Percentiles rank a stretch among this genome's conserved stretches.
Evolutionary conservation across 78 protist genomes (phyloP).

Genomic region (Isochrysis galbana): DNA sequence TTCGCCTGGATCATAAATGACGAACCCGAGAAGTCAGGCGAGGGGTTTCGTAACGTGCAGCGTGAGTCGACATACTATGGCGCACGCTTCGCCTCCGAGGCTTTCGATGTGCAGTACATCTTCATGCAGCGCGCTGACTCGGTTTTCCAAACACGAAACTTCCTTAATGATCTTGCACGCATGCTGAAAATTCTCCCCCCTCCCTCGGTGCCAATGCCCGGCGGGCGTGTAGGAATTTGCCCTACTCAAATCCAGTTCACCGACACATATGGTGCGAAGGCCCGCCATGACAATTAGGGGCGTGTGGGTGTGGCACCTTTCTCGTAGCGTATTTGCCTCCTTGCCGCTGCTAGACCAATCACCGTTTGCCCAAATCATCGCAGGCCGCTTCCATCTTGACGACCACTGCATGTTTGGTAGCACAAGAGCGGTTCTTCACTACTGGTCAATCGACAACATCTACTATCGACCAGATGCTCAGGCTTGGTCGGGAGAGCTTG

Average conservation of each 20-base stretch:
- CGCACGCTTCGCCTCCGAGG: not conserved
- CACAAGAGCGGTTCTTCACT: not conserved
- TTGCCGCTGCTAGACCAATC: no score
- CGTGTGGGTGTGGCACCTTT: no score
- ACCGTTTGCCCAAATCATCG: no score
- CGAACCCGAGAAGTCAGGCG: not conserved
- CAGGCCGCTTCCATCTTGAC: slow-evolving; percentile 21
- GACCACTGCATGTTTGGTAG: not conserved
- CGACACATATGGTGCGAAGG: not conserved
- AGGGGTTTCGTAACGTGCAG: not conserved
- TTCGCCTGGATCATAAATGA: not conserved
- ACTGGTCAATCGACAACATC: not conserved
- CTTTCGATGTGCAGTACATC: not conserved
- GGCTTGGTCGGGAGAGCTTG: not conserved
- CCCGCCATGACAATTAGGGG: no score
- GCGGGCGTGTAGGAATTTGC: not conserved
- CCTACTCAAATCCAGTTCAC: not conserved
- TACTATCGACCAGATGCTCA: not conserved
- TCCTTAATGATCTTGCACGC: not conserved
- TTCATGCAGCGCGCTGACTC: not conserved
- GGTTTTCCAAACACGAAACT: not conserved
- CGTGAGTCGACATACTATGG: not conserved
- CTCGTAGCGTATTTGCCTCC: no score
- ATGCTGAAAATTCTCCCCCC: not conserved
- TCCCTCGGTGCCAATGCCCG: not conserved